These are phyloP conservation scores for Dactylellina drechsleri DNA, from an alignment of 2,329 filamentous ascomycete genomes.

Conservation along the genomic window DNA sequence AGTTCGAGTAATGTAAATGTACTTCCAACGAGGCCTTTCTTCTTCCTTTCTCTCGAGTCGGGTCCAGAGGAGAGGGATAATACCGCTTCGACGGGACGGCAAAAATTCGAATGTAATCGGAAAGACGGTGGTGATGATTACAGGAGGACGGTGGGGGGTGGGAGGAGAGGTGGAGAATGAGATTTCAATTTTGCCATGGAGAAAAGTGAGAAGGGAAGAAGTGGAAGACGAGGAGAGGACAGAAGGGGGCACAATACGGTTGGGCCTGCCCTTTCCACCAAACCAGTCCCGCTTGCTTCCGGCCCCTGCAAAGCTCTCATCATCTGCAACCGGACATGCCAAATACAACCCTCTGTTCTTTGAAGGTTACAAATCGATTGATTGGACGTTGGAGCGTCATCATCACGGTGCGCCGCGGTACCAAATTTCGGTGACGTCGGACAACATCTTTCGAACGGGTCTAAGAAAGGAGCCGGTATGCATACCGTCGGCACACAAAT, in stretches of 20 bases:
- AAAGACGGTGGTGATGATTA: background rate
- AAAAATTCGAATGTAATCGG: background rate
- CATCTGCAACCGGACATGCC: too few relatives aligned
- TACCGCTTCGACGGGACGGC: background rate
- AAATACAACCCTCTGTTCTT: too few relatives aligned
- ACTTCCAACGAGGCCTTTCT: background rate
- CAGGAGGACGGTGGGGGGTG: background rate
- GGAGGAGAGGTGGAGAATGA: background rate
- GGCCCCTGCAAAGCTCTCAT: slow-evolving; percentile 36
- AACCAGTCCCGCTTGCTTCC: slow-evolving; percentile 52
- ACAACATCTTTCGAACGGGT: background rate
- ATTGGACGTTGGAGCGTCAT: too few relatives aligned
- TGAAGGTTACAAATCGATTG: too few relatives aligned
- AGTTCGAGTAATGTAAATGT: background rate
- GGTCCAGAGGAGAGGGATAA: background rate
- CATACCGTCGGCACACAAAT: too few relatives aligned
- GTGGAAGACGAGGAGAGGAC: slow-evolving; percentile 11
- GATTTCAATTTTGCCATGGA: background rate
- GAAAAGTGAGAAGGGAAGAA: background rate
- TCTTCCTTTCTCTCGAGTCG: background rate
- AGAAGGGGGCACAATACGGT: slow-evolving; percentile 6
- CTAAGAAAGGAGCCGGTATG: too few relatives aligned
- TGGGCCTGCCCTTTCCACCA: slow-evolving; percentile 12
- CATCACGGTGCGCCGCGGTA: background rate
- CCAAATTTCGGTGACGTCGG: background rate